Base-by-base conservation (phyloP, 2,329 filamentous ascomycete species). In the Pseudonectria buxi region DNA sequence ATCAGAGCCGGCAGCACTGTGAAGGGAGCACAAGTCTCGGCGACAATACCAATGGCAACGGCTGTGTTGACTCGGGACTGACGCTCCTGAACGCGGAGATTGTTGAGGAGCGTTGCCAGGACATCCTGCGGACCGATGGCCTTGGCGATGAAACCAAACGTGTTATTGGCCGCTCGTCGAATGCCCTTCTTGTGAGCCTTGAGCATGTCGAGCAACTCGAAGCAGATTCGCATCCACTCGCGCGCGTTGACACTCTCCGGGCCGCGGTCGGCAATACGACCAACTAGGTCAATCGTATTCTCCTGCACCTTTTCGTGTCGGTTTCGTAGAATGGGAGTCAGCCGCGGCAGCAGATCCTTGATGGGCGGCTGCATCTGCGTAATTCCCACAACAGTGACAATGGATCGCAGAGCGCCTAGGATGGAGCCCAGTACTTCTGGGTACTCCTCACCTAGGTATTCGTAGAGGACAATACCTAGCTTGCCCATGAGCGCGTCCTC, bases 101-200 rank as follows among this genome's bases (percentile, higher is more conserved):
- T 98, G 75, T 95, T 95, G 44, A 98, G 78, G 12, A 98, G 72
- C 1, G 92, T 96, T 4, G 92, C 89, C 39, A 98, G 71, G 16
- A 98, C 92, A 68, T 98, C 92, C 63, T 96, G 90, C 10, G 92
- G 92, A 49, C 92, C 92, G 53, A 98, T 98, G 41, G 92, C 92
- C 67, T 98, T 98, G 58, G 92, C 92, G 55, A 98, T 98, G 74
- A 95, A 98, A 61, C 92, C 92, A 54, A 98, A 98, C 0, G 92
- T 98, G 70, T 98, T 98, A 76, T 98, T 98, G 51, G 92, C 94
- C 14, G 92, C 92, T 62, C 92, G 83, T 47, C 92, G 85, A 50
- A 98, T 98, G 47, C 92, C 94, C 74, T 98, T 98, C 68, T 98
- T 98, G 72, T 98, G 92, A 6, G 92, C 92, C 66, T 98, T 98